Conservation (phyloP, 768 basidiomycete species). For the Kwoniella europaea region DNA sequence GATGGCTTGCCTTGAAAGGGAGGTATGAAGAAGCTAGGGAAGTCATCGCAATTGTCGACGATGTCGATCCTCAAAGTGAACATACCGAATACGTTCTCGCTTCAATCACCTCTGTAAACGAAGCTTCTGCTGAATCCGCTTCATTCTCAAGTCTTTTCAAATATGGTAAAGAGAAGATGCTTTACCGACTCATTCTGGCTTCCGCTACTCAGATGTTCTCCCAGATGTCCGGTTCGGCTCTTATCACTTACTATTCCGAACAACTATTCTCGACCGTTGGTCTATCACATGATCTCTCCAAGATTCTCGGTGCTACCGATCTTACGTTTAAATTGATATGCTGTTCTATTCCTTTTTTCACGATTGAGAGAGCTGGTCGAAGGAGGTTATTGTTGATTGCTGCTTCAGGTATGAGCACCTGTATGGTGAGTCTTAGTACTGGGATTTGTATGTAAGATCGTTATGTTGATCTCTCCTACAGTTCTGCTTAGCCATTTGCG, state of each 20-base stretch:
- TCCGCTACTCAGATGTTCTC: slow-evolving; percentile 29
- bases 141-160: slow-evolving; percentile 34
- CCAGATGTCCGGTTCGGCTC: slow-evolving; percentile 31
- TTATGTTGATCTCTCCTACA: background rate
- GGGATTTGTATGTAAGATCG: background rate
- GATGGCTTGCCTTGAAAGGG: slow-evolving; percentile 58
- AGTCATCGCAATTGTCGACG: slow-evolving; percentile 27
- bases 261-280: slow-evolving; percentile 34
- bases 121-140: slow-evolving; percentile 23
- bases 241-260: slow-evolving; percentile 40
- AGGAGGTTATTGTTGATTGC: slow-evolving; percentile 31
- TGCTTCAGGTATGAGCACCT: slow-evolving; percentile 30
- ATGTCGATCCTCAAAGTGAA: slow-evolving; percentile 23
- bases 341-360: slow-evolving; percentile 36
- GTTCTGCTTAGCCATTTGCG: slow-evolving; percentile 35
- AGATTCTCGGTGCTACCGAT: slow-evolving; percentile 29
- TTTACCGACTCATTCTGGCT: slow-evolving; percentile 34
- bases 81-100: slow-evolving; percentile 15
- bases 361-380: slow-evolving; percentile 34
- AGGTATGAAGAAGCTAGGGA: slow-evolving; percentile 29
- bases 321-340: slow-evolving; percentile 37
- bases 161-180: slow-evolving; percentile 32
- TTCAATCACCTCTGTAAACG: slow-evolving; percentile 20
- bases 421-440: slow-evolving; percentile 27
- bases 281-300: slow-evolving; percentile 25